These are phyloP conservation scores for Cryptosporidium xiaoi DNA, from an alignment of 169 alveolate genomes.

Conservation along the genomic window DNA sequence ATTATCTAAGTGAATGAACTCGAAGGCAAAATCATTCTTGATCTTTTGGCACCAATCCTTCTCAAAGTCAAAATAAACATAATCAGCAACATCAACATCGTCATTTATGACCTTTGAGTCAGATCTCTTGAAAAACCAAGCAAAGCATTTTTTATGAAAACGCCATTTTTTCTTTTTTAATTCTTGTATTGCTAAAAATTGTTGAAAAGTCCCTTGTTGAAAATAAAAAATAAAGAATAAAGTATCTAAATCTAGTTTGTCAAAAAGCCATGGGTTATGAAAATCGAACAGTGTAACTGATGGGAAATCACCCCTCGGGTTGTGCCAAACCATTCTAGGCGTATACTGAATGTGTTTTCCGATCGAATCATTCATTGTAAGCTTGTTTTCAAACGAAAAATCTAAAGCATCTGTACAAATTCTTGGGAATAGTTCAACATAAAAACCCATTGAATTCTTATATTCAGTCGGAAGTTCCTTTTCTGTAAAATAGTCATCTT, in stretches of 20 bases:
- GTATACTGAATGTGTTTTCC: constrained; percentile 65
- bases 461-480: not conserved
- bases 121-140: constrained; percentile 80
- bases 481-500: not conserved
- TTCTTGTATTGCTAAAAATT: constrained; percentile 79
- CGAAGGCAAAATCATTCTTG: constrained; percentile 77
- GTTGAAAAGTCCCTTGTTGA: constrained; percentile 80
- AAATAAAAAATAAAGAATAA: constrained; percentile 81
- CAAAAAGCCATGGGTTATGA: constrained; percentile 44
- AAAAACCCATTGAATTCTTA: constrained; percentile 23
- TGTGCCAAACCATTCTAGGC: constrained; percentile 73
- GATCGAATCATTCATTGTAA: constrained; percentile 36
- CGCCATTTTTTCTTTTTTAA: constrained; percentile 80
- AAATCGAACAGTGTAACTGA: constrained; percentile 43
- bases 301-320: constrained; percentile 60
- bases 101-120: constrained; percentile 70
- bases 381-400: constrained; percentile 33
- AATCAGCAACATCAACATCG: constrained; percentile 75
- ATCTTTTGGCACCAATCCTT: constrained; percentile 78
- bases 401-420: constrained; percentile 39
- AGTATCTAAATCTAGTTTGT: constrained; percentile 77
- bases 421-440: constrained; percentile 14
- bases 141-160: constrained; percentile 78
- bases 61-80: constrained; percentile 79
- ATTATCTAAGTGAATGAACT: constrained; percentile 75